Conservation (phyloP, 2,329 filamentous ascomycete genomes). For the Hortaea sp. region DNA sequence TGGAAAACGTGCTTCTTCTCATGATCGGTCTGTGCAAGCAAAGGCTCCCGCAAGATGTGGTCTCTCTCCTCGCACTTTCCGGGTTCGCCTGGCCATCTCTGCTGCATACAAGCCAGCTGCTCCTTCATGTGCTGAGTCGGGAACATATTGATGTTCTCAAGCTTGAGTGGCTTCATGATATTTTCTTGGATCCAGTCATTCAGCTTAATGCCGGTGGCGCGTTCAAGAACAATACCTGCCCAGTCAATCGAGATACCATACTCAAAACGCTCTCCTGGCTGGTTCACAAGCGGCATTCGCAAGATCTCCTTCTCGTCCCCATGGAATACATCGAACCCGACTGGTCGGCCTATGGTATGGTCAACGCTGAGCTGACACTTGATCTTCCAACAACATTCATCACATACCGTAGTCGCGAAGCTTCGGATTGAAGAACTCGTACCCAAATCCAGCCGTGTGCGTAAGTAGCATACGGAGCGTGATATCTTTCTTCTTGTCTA, state of each 20-base stretch:
- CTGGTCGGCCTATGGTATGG: slow-evolving; percentile 28
- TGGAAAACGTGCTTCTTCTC: slow-evolving; percentile 42
- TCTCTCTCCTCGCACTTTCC: slow-evolving; percentile 30
- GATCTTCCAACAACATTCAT: neutral
- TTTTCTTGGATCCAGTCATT: slow-evolving; percentile 38
- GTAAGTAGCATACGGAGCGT: slow-evolving; percentile 42
- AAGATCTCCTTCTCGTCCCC: slow-evolving; percentile 43
- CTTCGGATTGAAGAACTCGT: slow-evolving; percentile 29
- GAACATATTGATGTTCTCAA: slow-evolving; percentile 47
- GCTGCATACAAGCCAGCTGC: slow-evolving; percentile 49
- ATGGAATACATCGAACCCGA: slow-evolving; percentile 49
- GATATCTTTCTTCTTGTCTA: slow-evolving; percentile 35
- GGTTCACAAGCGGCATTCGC: slow-evolving; percentile 46
- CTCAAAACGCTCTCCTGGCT: slow-evolving; percentile 53
- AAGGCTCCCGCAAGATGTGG: slow-evolving; percentile 40
- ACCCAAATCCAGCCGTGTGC: slow-evolving; percentile 40
- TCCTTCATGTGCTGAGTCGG: slow-evolving; percentile 44
- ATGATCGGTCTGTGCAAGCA: slow-evolving; percentile 35
- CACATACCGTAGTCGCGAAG: slow-evolving; percentile 29
- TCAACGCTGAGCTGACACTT: neutral
- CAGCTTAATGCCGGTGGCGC: slow-evolving; percentile 32
- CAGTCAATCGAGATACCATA: slow-evolving; percentile 44
- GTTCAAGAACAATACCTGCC: slow-evolving; percentile 40
- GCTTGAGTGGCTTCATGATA: slow-evolving; percentile 37
- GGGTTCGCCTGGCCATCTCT: slow-evolving; percentile 32